phyloP scores from a whole-genome alignment of 164 flowering plant genomes.

The Vitis vinifera region ASM3070453v1 NC_081815.1:12641001-12641500 shows the following conservation, averaged over 20 bases:
- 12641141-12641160: conserved; percentile 95
- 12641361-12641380: conserved; percentile 91
- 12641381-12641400: conserved; percentile 92
- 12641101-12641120: conserved; percentile 97
- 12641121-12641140: conserved; percentile 74
- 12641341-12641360: conserved; percentile 94
- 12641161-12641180: conserved; percentile 79
- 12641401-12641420: conserved; percentile 79
- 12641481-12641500: too few relatives aligned
- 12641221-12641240: conserved; percentile 50
- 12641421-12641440: conserved; percentile 81
- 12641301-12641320: conserved; percentile 88
- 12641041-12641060: conserved; percentile 89
- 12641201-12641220: conserved; percentile 44
- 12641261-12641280: conserved; percentile 32
- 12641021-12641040: conserved; percentile 86
- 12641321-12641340: conserved; percentile 80
- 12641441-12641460: conserved; percentile 85
- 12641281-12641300: conserved; percentile 71
- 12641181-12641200: conserved; percentile 76
- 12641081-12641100: conserved; percentile 95
- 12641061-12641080: conserved; percentile 68
- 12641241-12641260: conserved; percentile 36
- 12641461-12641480: too few relatives aligned
- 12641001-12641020: conserved; percentile 92